These are phyloP conservation scores for Penicillium bovifimosum DNA, from an alignment of 495 filamentous ascomycete species.

Conservation along the genomic window DNA sequence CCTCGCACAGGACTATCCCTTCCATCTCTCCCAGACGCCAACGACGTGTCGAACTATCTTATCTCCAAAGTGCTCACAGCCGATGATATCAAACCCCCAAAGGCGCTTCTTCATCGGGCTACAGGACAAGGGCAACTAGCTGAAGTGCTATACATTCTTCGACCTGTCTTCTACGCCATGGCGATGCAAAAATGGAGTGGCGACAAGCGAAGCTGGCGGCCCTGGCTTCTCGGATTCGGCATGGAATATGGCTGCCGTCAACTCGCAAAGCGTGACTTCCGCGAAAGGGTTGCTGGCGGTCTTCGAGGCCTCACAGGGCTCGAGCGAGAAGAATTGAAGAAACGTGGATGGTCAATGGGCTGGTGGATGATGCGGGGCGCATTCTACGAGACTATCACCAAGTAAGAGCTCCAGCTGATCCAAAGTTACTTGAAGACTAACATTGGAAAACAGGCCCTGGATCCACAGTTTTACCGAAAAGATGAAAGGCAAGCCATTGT, in stretches of 20 bases:
- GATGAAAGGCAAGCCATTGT: conserved; percentile 68
- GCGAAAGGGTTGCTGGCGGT: conserved; percentile 58
- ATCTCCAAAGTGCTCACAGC: conserved; percentile 88
- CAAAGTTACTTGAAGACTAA: conserved; percentile 23
- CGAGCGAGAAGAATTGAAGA: conserved; percentile 80
- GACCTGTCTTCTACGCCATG: conserved; percentile 83
- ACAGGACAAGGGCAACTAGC: conserved; percentile 69
- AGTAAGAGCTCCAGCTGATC: conserved; percentile 37
- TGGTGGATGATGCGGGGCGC: conserved; percentile 97
- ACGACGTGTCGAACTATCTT: conserved; percentile 78
- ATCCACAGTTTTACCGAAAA: conserved; percentile 56
- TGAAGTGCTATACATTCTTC: conserved; percentile 84
- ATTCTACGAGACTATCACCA: conserved; percentile 91
- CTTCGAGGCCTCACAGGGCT: conserved; percentile 69
- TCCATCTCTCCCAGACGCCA: conserved; percentile 70
- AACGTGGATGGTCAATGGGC: conserved; percentile 78
- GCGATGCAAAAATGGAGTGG: conserved; percentile 65
- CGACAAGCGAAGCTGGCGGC: conserved; percentile 68
- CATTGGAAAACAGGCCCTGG: conserved; percentile 43
- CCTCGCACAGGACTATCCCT: conserved; percentile 82
- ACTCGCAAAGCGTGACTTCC: conserved; percentile 68
- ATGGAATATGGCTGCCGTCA: conserved; percentile 85
- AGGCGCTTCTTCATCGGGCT: conserved; percentile 67
- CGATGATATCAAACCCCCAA: conserved; percentile 91
- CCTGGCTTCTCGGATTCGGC: conserved; percentile 82